Conservation (phyloP, 148 eudicot species). For the Rhododendron henanense region DNA sequence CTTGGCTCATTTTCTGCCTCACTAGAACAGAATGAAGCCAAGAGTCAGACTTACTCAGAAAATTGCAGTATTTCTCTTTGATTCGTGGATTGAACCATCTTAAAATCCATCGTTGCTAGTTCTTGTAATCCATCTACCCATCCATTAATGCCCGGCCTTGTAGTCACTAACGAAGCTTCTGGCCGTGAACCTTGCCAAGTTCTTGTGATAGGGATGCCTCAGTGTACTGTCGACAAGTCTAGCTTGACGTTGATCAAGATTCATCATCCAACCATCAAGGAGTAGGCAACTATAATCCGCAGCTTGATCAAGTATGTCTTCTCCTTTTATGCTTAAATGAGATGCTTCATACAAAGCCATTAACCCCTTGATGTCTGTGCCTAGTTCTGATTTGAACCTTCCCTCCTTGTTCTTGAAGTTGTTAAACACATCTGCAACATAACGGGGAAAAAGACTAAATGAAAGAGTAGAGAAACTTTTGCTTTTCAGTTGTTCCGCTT, state of each 20-base stretch:
- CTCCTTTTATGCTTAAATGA: conserved; percentile 48
- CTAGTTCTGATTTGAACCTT: conserved; percentile 29
- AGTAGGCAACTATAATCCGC: conserved; percentile 27
- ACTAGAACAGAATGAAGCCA: too few relatives aligned
- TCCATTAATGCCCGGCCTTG: too few relatives aligned
- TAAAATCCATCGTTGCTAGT: too few relatives aligned
- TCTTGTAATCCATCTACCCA: too few relatives aligned
- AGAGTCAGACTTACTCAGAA: too few relatives aligned
- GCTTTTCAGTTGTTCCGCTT: neutral
- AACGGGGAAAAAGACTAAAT: neutral
- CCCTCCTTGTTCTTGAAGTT: conserved; percentile 43
- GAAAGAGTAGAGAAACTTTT: neutral
- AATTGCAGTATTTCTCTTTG: too few relatives aligned
- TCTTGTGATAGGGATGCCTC: conserved; percentile 42
- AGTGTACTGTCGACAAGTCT: conserved; percentile 25
- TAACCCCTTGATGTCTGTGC: conserved; percentile 39
- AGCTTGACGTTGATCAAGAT: conserved; percentile 15
- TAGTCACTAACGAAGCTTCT: too few relatives aligned
- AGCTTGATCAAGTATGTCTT: conserved; percentile 51
- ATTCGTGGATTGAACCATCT: too few relatives aligned
- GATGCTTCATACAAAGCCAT: conserved; percentile 64
- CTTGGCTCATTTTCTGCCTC: neutral
- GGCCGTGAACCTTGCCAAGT: too few relatives aligned
- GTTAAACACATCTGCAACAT: conserved; percentile 34
- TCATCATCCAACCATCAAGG: conserved; percentile 14